Percentiles rank a stretch among this genome's conserved stretches.
Evolutionary conservation across 2,329 filamentous ascomycete species (phyloP).

Genomic region (Daldinia sp.): DNA sequence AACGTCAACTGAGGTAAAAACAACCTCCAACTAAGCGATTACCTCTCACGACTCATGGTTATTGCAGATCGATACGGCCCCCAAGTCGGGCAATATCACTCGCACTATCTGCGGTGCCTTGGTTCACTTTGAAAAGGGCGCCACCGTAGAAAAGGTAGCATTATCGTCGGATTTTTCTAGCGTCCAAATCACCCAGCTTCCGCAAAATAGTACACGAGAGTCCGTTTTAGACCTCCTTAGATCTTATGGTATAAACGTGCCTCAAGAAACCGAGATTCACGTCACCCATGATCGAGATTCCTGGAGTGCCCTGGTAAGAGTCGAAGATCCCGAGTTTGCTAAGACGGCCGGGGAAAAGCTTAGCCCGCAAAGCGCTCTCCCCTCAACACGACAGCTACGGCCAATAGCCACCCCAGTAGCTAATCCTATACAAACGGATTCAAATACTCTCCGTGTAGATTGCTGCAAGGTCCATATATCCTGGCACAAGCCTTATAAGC

Average conservation of each 20-base stretch:
- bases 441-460: constrained; percentile 46
- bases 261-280: constrained; percentile 21
- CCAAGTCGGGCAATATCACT: neutral
- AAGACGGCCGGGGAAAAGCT: constrained; percentile 31
- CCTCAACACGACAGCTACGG: neutral
- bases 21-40: neutral
- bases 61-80: neutral
- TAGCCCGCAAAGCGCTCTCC: neutral
- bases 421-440: constrained; percentile 36
- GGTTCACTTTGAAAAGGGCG: constrained; percentile 48
- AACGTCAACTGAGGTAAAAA: neutral
- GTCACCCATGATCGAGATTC: constrained; percentile 7
- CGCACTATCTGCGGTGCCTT: constrained; percentile 40
- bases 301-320: constrained; percentile 38
- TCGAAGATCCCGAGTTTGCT: constrained; percentile 43
- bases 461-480: constrained; percentile 48
- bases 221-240: constrained; percentile 38
- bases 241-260: constrained; percentile 21
- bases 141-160: constrained; percentile 40
- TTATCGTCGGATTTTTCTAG: constrained; percentile 51
- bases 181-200: constrained; percentile 46
- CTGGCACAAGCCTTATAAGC: constrained; percentile 48
- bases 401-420: constrained; percentile 23
- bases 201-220: constrained; percentile 22
- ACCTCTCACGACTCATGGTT: neutral